phyloP scores from a whole-genome alignment of 768 basidiomycete species.

The Trametes cingulata region DNA sequence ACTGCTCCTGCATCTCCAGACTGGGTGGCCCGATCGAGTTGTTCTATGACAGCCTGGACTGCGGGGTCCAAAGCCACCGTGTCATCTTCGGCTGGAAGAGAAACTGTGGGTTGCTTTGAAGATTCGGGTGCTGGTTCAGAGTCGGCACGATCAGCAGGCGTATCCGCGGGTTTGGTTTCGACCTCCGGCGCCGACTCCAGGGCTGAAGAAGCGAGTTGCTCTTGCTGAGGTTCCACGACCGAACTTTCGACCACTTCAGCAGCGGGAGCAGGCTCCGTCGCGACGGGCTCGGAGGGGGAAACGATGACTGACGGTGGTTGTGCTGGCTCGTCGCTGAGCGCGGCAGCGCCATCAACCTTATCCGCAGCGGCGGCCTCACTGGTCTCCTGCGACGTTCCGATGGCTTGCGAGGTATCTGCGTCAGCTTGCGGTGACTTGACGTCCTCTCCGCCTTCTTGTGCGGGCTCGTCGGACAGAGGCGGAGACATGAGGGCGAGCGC shows the following conservation, averaged over 20 bases:
- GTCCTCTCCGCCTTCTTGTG: background rate
- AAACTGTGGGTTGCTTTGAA: background rate
- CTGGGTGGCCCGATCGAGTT: conserved; percentile 15
- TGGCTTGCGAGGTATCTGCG: background rate
- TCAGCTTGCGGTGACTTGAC: background rate
- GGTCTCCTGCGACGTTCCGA: background rate
- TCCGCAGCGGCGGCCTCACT: background rate
- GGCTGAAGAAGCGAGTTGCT: background rate
- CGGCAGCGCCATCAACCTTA: background rate
- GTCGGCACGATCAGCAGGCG: background rate
- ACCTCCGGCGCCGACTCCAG: background rate
- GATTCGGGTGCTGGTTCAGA: background rate
- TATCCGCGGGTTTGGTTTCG: background rate
- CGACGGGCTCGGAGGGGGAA: conserved; percentile 1
- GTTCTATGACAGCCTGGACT: conserved; percentile 14
- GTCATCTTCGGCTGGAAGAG: background rate
- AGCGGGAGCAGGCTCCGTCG: background rate
- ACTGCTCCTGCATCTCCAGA: conserved; percentile 14
- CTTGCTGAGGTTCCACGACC: background rate
- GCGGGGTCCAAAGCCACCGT: conserved; percentile 6
- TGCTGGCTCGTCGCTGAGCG: background rate
- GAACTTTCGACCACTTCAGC: too few species aligned
- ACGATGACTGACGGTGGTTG: background rate
- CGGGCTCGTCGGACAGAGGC: background rate
- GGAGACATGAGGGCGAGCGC: background rate